Conservation (phyloP, 345 rosid genomes). For the Luvunga scandens region DNA sequence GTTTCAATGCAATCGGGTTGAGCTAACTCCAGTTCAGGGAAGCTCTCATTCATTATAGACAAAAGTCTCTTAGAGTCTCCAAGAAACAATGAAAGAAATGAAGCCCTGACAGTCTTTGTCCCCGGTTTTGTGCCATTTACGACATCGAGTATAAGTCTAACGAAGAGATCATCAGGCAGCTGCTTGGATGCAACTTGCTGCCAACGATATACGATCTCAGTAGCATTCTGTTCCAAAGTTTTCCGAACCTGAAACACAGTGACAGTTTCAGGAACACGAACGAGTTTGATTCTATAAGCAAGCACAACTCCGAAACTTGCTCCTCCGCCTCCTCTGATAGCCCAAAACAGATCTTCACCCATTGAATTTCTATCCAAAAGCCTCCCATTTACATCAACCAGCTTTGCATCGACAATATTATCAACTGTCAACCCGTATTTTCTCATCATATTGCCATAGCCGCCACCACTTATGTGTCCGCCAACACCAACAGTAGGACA, state of each 20-base stretch:
- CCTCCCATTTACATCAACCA: slow-evolving; percentile 56
- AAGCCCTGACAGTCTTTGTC: slow-evolving; percentile 37
- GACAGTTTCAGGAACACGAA: slow-evolving; percentile 51
- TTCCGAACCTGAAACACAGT: slow-evolving; percentile 44
- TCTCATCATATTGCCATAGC: slow-evolving; percentile 66
- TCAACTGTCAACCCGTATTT: slow-evolving; percentile 60
- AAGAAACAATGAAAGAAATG: slow-evolving; percentile 45
- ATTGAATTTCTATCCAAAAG: slow-evolving; percentile 53
- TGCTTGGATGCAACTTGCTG: slow-evolving; percentile 40
- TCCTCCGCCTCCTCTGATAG: slow-evolving; percentile 74
- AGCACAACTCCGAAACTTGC: slow-evolving; percentile 65
- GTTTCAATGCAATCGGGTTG: slow-evolving; percentile 44
- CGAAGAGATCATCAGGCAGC: slow-evolving; percentile 43
- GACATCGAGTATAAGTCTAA: slow-evolving; percentile 20
- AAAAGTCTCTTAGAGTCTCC: slow-evolving; percentile 36
- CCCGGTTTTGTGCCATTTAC: slow-evolving; percentile 20
- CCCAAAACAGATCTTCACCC: slow-evolving; percentile 82
- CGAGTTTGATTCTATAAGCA: slow-evolving; percentile 47
- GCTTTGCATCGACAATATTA: slow-evolving; percentile 47
- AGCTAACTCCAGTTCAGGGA: slow-evolving; percentile 45
- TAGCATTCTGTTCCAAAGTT: slow-evolving; percentile 43
- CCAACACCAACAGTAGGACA: slow-evolving; percentile 74
- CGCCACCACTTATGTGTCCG: slow-evolving; percentile 68
- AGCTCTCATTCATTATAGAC: slow-evolving; percentile 28
- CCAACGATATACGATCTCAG: slow-evolving; percentile 44